Conservation (phyloP, 176 grass and related monocot genomes). For the Avena sativa region DNA sequence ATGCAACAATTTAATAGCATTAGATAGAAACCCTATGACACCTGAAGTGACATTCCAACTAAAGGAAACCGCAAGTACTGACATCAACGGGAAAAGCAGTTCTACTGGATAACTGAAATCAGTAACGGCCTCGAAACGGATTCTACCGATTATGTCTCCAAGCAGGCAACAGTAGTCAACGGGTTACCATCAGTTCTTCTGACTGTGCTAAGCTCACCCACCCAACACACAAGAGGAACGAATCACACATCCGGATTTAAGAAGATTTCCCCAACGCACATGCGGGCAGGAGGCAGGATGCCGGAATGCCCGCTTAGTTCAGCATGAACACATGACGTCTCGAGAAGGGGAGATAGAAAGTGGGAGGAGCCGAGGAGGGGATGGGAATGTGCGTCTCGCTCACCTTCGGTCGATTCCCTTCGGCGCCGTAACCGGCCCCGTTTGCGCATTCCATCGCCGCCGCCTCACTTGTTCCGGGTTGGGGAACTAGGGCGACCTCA, state of each 20-base stretch:
- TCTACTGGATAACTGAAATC: neutral
- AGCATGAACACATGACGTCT: neutral
- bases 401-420: slow-evolving; percentile 39
- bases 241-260: neutral
- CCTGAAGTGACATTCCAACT: neutral
- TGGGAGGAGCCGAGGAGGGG: neutral
- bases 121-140: slow-evolving; percentile 10
- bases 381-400: neutral
- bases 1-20: slow-evolving; percentile 20
- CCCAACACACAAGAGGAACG: neutral
- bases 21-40: slow-evolving; percentile 20
- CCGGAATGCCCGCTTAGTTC: slow-evolving; percentile 19
- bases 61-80: neutral
- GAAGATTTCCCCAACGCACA: slow-evolving; percentile 1
- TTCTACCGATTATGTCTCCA: slow-evolving; percentile 22
- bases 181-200: neutral
- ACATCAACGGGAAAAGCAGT: slow-evolving; percentile 13
- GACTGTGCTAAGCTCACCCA: neutral
- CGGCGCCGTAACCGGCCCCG: neutral
- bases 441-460: slow-evolving; percentile 30
- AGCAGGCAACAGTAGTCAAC: neutral
- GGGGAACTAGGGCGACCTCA: slow-evolving; percentile 22
- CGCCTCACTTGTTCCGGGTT: neutral
- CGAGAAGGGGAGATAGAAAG: neutral
- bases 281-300: neutral